Evolutionary conservation across 768 basidiomycete genomes (phyloP).

Genomic region (Phallus indusiatus): DNA sequence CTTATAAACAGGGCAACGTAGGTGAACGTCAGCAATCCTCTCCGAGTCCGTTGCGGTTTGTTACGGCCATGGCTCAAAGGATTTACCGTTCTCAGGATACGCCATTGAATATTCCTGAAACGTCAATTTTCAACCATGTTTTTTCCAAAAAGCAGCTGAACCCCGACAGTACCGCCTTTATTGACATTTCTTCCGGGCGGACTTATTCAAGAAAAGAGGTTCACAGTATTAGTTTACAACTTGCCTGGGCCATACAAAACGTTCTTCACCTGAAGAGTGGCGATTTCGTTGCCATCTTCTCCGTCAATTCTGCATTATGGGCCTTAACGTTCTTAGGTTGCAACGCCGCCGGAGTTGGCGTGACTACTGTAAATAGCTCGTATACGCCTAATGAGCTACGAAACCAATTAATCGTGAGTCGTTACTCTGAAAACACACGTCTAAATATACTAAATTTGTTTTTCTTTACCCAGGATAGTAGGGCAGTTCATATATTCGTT

Average conservation of each 20-base stretch:
- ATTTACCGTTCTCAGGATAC: slow-evolving; percentile 40
- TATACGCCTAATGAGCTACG: slow-evolving; percentile 62
- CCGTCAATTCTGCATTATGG: slow-evolving; percentile 56
- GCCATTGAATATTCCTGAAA: slow-evolving; percentile 26
- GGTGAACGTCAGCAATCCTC: too few relatives aligned
- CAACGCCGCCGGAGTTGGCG: slow-evolving; percentile 57
- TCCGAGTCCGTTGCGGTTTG: too few relatives aligned
- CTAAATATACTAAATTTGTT: background rate
- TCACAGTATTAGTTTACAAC: slow-evolving; percentile 41
- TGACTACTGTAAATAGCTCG: slow-evolving; percentile 67
- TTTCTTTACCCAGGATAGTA: slow-evolving; percentile 33
- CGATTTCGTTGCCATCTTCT: slow-evolving; percentile 56
- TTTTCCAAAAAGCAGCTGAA: slow-evolving; percentile 23
- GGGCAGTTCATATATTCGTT: slow-evolving; percentile 52
- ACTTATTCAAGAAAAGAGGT: slow-evolving; percentile 48
- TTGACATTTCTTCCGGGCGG: slow-evolving; percentile 54
- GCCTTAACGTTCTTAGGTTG: slow-evolving; percentile 36
- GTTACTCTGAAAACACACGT: background rate
- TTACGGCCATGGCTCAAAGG: background rate
- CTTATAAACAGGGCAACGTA: too few relatives aligned
- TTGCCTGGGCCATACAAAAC: slow-evolving; percentile 50
- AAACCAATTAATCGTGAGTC: slow-evolving; percentile 44
- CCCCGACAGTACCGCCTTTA: slow-evolving; percentile 37
- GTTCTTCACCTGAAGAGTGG: slow-evolving; percentile 29
- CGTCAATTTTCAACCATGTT: slow-evolving; percentile 42